These are phyloP conservation scores for Ascobolus immersus DNA, from an alignment of 495 filamentous ascomycete genomes.

Conservation along the genomic window DNA sequence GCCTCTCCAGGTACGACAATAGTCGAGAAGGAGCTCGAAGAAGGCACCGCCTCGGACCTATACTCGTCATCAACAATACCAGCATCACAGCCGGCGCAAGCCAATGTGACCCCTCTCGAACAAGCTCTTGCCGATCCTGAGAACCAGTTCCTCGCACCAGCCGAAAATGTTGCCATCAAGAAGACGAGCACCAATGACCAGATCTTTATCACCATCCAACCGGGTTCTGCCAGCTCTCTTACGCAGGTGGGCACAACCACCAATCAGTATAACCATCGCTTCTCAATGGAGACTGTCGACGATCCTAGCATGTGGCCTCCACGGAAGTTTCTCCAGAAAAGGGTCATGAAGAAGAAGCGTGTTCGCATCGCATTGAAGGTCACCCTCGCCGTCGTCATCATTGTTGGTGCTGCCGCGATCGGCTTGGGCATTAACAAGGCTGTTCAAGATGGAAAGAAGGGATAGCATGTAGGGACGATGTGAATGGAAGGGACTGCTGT, in stretches of 20 bases:
- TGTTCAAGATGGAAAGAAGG: conserved; percentile 5
- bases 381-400: conserved; percentile 11
- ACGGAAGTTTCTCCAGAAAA: conserved; percentile 12
- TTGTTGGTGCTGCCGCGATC: conserved; percentile 13
- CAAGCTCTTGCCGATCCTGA: no score
- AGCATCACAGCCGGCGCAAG: no score
- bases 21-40: no score
- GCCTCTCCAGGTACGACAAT: no score
- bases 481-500: not conserved
- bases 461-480: not conserved
- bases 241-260: not conserved
- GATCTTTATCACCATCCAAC: conserved; percentile 1
- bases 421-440: conserved; percentile 15
- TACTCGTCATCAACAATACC: no score
- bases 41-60: no score
- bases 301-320: conserved; percentile 12
- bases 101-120: no score
- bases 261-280: not conserved
- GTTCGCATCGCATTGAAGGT: conserved; percentile 15
- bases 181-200: no score
- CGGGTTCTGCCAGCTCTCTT: not conserved
- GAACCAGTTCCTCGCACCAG: no score
- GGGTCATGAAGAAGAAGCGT: conserved; percentile 12
- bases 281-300: not conserved
- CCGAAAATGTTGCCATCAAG: no score